Evolutionary conservation across 2,329 filamentous ascomycete genomes (phyloP).

Genomic region (Pseudopithomyces maydicus): DNA sequence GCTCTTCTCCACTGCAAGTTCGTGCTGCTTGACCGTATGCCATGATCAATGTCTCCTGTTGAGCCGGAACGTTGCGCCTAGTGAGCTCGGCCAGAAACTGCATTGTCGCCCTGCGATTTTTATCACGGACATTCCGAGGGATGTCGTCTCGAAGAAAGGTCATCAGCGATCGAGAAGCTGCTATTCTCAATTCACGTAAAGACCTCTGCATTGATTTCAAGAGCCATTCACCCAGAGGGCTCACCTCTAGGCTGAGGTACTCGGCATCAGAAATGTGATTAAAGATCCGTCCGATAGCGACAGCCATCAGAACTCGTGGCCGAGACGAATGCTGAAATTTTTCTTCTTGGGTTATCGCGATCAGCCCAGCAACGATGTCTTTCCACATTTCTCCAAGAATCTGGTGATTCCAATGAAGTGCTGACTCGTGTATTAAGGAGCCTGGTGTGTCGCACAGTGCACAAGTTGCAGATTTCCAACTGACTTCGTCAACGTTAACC

Average conservation of each 20-base stretch:
- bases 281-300: slow-evolving; percentile 67
- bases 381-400: slow-evolving; percentile 36
- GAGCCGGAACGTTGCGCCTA: slow-evolving; percentile 67
- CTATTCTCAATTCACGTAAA: slow-evolving; percentile 80
- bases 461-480: slow-evolving; percentile 25
- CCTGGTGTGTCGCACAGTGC: slow-evolving; percentile 29
- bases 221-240: slow-evolving; percentile 77
- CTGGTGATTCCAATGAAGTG: slow-evolving; percentile 31
- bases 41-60: slow-evolving; percentile 84
- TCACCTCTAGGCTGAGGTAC: slow-evolving; percentile 70
- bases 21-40: slow-evolving; percentile 84
- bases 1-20: slow-evolving; percentile 76
- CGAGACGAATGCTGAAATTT: slow-evolving; percentile 36
- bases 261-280: slow-evolving; percentile 66
- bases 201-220: slow-evolving; percentile 82
- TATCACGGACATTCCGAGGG: slow-evolving; percentile 55
- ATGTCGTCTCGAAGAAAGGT: slow-evolving; percentile 65
- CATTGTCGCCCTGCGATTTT: slow-evolving; percentile 73
- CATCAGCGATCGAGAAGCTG: slow-evolving; percentile 71
- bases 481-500: background rate
- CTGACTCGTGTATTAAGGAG: background rate
- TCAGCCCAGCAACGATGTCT: slow-evolving; percentile 34
- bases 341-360: slow-evolving; percentile 33
- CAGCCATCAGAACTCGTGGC: slow-evolving; percentile 38
- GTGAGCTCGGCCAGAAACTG: slow-evolving; percentile 74